A percentile compares a stretch with the other conserved stretches of the same genome.
Conservation (phyloP, 164 flowering plant genomes). For the Macadamia tetraphylla region DNA sequence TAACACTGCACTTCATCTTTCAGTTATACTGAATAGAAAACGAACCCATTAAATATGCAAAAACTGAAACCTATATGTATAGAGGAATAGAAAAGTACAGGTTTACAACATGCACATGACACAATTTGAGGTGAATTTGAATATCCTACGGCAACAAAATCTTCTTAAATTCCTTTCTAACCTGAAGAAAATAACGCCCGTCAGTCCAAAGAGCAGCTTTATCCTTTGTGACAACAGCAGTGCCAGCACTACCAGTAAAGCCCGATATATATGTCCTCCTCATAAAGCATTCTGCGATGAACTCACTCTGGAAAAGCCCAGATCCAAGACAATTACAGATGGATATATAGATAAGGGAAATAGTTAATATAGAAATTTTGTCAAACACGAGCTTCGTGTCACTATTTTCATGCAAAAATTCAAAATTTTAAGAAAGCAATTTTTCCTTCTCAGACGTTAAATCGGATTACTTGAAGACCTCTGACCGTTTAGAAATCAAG, state of each 20-base stretch:
- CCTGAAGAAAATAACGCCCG: slow-evolving; percentile 98
- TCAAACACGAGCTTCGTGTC: neutral
- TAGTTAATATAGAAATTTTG: neutral
- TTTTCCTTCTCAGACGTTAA: neutral
- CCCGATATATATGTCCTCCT: slow-evolving; percentile 90
- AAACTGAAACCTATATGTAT: no score
- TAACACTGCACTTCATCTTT: no score
- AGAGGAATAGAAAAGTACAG: neutral
- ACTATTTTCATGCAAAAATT: no score
- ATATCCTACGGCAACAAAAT: neutral
- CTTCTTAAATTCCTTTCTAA: slow-evolving; percentile 12
- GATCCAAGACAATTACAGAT: neutral
- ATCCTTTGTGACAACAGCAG: slow-evolving; percentile 91
- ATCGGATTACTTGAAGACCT: neutral
- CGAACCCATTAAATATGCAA: no score
- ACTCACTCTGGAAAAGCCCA: slow-evolving; percentile 64
- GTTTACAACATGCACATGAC: neutral
- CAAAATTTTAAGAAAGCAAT: neutral
- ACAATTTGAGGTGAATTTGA: neutral
- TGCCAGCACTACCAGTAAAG: slow-evolving; percentile 97
- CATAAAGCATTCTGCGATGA: slow-evolving; percentile 89
- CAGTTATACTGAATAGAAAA: no score
- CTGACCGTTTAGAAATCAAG: neutral
- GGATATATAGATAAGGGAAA: neutral
- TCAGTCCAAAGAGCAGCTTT: slow-evolving; percentile 99